Conservation (phyloP, 202 grass and related monocot species). For the Panicum hallii region DNA sequence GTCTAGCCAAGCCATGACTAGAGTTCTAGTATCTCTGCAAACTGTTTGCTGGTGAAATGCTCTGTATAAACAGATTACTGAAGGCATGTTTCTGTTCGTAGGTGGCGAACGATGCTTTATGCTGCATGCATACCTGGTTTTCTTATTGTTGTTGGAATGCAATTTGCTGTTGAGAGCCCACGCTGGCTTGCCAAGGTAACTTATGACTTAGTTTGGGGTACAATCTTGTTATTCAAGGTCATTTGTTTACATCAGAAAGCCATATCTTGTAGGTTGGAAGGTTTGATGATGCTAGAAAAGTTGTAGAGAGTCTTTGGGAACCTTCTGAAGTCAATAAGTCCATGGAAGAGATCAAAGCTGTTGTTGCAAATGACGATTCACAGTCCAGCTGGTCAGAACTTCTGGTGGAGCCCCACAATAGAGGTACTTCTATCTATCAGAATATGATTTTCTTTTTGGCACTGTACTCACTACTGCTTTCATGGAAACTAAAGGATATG, state of each 20-base stretch:
- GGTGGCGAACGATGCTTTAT: constrained; percentile 96
- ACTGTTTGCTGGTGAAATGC: constrained; percentile 13
- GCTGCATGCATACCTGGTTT: constrained; percentile 85
- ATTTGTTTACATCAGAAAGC: constrained; percentile 9
- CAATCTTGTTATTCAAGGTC: constrained; percentile 23
- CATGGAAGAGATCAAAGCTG: constrained; percentile 79
- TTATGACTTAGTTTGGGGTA: constrained; percentile 24
- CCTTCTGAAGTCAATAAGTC: constrained; percentile 74
- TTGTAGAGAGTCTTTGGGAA: constrained; percentile 83
- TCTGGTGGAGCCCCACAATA: constrained; percentile 76
- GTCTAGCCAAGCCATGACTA: not conserved
- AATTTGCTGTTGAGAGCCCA: constrained; percentile 95
- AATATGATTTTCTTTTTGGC: constrained; percentile 1
- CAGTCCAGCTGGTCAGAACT: constrained; percentile 84
- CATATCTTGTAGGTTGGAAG: constrained; percentile 76
- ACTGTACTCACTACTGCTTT: constrained; percentile 15
- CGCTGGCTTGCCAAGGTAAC: constrained; percentile 92
- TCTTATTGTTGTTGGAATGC: constrained; percentile 83
- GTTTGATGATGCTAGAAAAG: constrained; percentile 72
- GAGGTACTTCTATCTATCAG: constrained; percentile 57
- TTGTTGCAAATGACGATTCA: constrained; percentile 64
- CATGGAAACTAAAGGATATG: constrained; percentile 4
- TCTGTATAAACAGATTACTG: constrained; percentile 14
- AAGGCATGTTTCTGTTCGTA: constrained; percentile 47
- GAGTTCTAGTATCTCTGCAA: constrained; percentile 20